Evolutionary conservation across 768 basidiomycete species (phyloP).

Genomic region (Naematelia aurantialba): DNA sequence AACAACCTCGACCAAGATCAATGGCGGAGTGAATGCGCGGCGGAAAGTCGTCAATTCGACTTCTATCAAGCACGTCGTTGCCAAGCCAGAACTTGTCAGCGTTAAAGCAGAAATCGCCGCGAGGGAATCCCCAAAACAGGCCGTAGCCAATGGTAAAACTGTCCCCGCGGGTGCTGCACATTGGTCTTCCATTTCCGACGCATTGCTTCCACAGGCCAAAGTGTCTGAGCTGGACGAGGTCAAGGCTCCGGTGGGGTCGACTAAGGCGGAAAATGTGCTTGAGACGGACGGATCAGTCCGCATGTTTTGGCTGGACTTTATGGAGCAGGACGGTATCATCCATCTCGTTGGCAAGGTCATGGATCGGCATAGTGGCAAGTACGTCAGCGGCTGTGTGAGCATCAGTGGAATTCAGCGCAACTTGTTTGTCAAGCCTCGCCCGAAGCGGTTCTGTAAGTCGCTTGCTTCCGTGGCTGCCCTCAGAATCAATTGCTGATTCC

Average conservation of each 20-base stretch:
- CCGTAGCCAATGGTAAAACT: conserved; percentile 21
- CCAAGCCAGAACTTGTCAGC: conserved; percentile 26
- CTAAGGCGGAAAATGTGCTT: conserved; percentile 55
- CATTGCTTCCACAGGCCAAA: conserved; percentile 24
- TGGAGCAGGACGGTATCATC: conserved; percentile 74
- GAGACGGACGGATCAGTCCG: conserved; percentile 78
- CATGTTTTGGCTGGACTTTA: conserved; percentile 96
- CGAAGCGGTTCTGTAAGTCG: conserved; percentile 57
- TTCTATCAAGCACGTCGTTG: conserved; percentile 38
- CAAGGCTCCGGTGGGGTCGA: conserved; percentile 25
- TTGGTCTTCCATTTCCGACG: conserved; percentile 40
- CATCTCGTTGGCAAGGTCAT: conserved; percentile 88
- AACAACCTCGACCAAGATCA: conserved; percentile 27
- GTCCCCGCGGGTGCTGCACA: conserved; percentile 24
- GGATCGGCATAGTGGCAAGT: conserved; percentile 61
- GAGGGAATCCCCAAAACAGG: conserved; percentile 10
- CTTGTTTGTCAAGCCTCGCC: conserved; percentile 79
- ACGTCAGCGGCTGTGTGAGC: conserved; percentile 78
- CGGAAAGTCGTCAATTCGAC: conserved; percentile 38
- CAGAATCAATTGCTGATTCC: too few species aligned
- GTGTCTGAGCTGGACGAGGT: conserved; percentile 35
- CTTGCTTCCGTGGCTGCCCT: too few species aligned
- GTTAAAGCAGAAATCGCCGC: conserved; percentile 34
- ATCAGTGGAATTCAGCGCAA: conserved; percentile 84
- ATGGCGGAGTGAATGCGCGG: conserved; percentile 17